A percentile compares a stretch with the other conserved stretches of the same genome.
phyloP scores from a whole-genome alignment of 352 stramenopile genomes.

The Phytophthora kernoviae region DNA sequence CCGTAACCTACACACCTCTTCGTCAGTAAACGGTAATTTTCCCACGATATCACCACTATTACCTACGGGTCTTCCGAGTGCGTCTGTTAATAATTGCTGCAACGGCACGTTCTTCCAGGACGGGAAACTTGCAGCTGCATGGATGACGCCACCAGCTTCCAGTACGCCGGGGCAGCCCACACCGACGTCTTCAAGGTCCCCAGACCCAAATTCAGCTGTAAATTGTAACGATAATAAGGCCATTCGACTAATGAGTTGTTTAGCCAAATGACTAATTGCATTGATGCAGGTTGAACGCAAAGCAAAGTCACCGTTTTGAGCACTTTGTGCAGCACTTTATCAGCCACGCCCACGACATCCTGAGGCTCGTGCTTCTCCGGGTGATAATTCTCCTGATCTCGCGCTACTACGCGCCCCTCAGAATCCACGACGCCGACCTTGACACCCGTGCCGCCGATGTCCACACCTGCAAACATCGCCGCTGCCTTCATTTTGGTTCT shows the following conservation, averaged over 20 bases:
- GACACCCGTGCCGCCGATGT: constrained; percentile 77
- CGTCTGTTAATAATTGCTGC: constrained; percentile 51
- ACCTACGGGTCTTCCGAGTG: constrained; percentile 37
- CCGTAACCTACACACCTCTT: constrained; percentile 26
- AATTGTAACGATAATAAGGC: too few species aligned
- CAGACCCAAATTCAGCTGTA: constrained; percentile 34
- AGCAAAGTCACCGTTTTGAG: constrained; percentile 42
- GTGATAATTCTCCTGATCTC: constrained; percentile 52
- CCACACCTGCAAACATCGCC: constrained; percentile 60
- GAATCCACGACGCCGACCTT: constrained; percentile 71
- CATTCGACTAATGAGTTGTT: constrained; percentile 8
- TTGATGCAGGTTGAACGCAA: not conserved
- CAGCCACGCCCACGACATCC: constrained; percentile 59
- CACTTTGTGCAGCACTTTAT: constrained; percentile 40
- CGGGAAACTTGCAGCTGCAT: constrained; percentile 73
- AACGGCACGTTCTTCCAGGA: constrained; percentile 70
- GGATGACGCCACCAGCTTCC: constrained; percentile 51
- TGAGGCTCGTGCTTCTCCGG: constrained; percentile 46
- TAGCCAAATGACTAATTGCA: too few species aligned
- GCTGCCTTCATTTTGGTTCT: constrained; percentile 20
- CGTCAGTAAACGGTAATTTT: not conserved
- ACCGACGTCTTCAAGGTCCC: constrained; percentile 53
- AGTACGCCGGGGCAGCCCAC: constrained; percentile 72
- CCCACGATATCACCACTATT: not conserved
- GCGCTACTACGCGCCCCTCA: constrained; percentile 49